Evolutionary conservation across 1,284 basidiomycete genomes (phyloP), one percentile per base, ranked within the genome.

Genomic region (Sanghuangporus weigelae): DNA sequence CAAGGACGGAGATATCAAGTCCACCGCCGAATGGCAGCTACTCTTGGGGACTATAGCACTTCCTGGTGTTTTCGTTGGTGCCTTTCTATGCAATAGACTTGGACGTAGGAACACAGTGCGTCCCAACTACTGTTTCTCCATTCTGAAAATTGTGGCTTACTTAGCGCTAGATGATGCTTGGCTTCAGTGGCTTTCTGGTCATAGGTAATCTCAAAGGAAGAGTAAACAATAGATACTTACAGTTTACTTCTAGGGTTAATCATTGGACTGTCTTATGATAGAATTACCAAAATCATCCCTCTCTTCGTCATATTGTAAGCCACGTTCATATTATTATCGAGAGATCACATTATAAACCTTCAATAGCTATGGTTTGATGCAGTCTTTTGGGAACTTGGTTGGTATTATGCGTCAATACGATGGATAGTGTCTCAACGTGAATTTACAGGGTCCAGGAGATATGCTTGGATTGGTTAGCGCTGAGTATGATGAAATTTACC

Each of bases 131-230:
- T n/a, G 19, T 5, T 16, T 57, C 58, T 3, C 58, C 54, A 11
- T 7, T 48, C 3, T 51, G 36, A 19, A 42, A 16, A 54, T 23
- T 55, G 16, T 46, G 21, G 44, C 23, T 26, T 31, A 60, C 48
- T 19, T 57, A 42, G 16, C 16, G 16, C 44, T 61, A 85, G 85
- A 85, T 92, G 81, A 87, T 90, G 69, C 74, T 89, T 49, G 90
- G 90, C 0, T 91, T 92, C 74, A 79, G 80, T 50, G 88, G 90
- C 2, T 91, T 91, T 72, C 75, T 92, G 31, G 73, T 91, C 23
- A 85, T 92, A 69, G 87, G 89, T 82, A 62, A 67, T 61, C 61
- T 53, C 61, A 26, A 39, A 48, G 14, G 7, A 21, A 23, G 38
- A 14, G 40, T 16, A 39, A 16, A 48, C 4, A 44, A 16, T 21